Conservation (phyloP, 441 rosid genomes). For the Dalechampia spathulata region DNA sequence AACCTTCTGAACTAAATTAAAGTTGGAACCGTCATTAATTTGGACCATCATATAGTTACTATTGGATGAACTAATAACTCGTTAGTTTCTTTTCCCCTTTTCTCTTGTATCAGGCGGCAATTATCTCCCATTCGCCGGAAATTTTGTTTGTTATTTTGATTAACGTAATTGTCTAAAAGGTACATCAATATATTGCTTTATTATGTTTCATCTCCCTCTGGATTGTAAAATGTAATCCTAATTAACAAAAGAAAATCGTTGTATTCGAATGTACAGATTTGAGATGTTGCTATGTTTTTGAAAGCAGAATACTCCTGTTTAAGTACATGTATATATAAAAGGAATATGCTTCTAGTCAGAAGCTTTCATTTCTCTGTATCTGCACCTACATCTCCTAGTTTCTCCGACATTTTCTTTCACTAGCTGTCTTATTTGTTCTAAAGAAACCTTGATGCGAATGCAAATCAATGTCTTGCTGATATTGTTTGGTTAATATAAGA, state of each 20-base stretch:
- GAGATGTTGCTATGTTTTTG: conserved; percentile 22
- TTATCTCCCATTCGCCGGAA: conserved; percentile 22
- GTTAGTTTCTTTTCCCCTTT: background rate
- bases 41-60: background rate
- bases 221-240: conserved; percentile 44
- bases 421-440: no score
- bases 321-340: conserved; percentile 27
- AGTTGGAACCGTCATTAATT: no score
- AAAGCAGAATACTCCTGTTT: conserved; percentile 20
- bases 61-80: conserved; percentile 1
- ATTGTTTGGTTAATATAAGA: background rate
- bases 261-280: conserved; percentile 14
- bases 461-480: background rate
- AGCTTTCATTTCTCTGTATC: conserved; percentile 5
- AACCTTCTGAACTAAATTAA: background rate
- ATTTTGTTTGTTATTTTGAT: conserved; percentile 54
- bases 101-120: conserved; percentile 33
- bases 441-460: background rate
- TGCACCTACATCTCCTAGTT: no score
- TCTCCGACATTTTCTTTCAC: no score
- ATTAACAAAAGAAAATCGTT: conserved; percentile 13
- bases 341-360: conserved; percentile 13
- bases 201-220: conserved; percentile 10
- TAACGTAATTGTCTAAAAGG: conserved; percentile 45
- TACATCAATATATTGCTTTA: conserved; percentile 21